These are phyloP conservation scores for Vitis labrusca DNA, from an alignment of 164 flowering plant genomes.

Conservation along the genomic window DNA sequence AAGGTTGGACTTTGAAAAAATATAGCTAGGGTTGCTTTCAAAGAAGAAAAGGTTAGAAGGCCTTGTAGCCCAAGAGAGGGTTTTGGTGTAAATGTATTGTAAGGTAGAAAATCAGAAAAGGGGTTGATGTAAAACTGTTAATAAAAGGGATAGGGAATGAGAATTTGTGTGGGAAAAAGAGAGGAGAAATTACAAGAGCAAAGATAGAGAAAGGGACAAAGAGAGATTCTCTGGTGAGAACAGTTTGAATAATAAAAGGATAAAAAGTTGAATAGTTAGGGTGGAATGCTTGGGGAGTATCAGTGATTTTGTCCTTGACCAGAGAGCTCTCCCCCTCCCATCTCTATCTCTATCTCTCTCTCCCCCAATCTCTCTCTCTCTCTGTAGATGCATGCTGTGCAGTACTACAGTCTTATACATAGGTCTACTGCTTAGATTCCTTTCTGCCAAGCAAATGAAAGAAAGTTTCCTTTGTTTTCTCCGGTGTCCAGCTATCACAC, in stretches of 20 bases:
- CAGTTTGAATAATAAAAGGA: neutral
- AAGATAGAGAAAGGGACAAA: slow-evolving; percentile 15
- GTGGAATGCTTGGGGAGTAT: too few species aligned
- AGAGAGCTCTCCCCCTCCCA: neutral
- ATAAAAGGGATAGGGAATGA: neutral
- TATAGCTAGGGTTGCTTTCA: too few species aligned
- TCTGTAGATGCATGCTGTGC: neutral
- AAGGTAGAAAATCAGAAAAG: neutral
- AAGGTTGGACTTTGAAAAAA: too few species aligned
- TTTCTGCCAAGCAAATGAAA: neutral
- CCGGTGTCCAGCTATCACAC: slow-evolving; percentile 11
- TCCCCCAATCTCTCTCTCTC: neutral
- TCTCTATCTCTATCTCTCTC: neutral
- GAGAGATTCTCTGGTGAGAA: slow-evolving; percentile 8
- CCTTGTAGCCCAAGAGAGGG: too few species aligned
- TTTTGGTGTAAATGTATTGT: neutral
- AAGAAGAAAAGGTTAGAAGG: too few species aligned
- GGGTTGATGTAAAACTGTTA: slow-evolving; percentile 1
- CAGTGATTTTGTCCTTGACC: slow-evolving; percentile 2
- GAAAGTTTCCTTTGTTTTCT: slow-evolving; percentile 14
- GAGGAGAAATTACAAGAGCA: slow-evolving; percentile 6
- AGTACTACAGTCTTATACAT: neutral
- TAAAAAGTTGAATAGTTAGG: neutral
- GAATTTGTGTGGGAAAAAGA: neutral
- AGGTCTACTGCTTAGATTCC: slow-evolving; percentile 11